Percentiles rank a stretch among this genome's conserved stretches.
These are phyloP conservation scores for Castanopsis chinensis DNA, from an alignment of 306 rosid species.

Conservation along the genomic window DNA sequence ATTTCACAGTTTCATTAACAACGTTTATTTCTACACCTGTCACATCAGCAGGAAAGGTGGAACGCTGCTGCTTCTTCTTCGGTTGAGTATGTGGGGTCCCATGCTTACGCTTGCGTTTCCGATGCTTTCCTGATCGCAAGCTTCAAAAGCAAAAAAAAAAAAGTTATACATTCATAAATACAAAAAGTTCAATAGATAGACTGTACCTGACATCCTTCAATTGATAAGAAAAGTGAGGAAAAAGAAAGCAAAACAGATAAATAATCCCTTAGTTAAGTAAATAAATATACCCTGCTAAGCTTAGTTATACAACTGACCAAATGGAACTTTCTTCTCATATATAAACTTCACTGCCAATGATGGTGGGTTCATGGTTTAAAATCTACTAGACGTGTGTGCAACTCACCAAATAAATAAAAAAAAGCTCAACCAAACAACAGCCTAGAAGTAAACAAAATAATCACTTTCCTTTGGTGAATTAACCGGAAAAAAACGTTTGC, in stretches of 20 bases:
- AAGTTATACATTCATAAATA: constrained; percentile 10
- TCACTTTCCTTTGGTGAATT: too few relatives aligned
- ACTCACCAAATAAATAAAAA: too few relatives aligned
- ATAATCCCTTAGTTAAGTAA: not conserved
- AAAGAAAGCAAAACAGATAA: not conserved
- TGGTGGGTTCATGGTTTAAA: too few relatives aligned
- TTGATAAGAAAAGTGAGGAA: not conserved
- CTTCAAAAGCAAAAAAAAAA: constrained; percentile 33
- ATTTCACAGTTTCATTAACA: constrained; percentile 31
- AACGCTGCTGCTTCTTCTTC: constrained; percentile 70
- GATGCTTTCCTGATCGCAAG: constrained; percentile 49
- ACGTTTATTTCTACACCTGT: constrained; percentile 39
- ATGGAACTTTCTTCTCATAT: too few relatives aligned
- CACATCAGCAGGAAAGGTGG: constrained; percentile 45
- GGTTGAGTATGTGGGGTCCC: constrained; percentile 47
- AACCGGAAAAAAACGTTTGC: not conserved
- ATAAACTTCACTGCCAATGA: too few relatives aligned
- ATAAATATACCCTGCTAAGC: not conserved
- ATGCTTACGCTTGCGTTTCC: constrained; percentile 61
- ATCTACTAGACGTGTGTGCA: too few relatives aligned
- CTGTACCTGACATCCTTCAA: not conserved
- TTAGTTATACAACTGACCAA: too few relatives aligned
- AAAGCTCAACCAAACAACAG: not conserved
- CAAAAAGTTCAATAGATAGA: not conserved
- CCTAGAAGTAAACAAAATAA: not conserved